Conservation (phyloP, 805 yeast species). For the Barnettozyma salicaria region DNA sequence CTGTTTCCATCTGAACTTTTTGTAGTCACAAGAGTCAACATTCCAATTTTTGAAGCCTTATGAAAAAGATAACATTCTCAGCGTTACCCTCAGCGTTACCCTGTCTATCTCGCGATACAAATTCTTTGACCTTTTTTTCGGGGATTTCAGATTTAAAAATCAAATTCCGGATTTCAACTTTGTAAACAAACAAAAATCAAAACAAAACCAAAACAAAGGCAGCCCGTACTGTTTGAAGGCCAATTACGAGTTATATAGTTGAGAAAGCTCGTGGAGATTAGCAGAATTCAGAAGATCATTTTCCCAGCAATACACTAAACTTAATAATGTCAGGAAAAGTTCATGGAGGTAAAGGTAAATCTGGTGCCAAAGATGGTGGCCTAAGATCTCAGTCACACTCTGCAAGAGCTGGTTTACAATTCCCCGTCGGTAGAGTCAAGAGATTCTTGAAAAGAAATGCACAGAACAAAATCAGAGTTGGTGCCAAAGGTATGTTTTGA, state of each 20-base stretch:
- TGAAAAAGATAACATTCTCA: too few relatives aligned
- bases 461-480: constrained; percentile 78
- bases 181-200: constrained; percentile 13
- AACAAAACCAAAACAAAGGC: constrained; percentile 1
- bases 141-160: constrained; percentile 2
- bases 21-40: too few relatives aligned
- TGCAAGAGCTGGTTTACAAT: constrained; percentile 90
- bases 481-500: constrained; percentile 46
- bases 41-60: too few relatives aligned
- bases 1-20: too few relatives aligned
- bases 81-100: too few relatives aligned
- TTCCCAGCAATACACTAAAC: constrained; percentile 1
- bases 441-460: constrained; percentile 90
- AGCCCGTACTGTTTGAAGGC: background rate
- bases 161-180: constrained; percentile 10
- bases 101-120: constrained; percentile 1
- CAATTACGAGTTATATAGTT: too few relatives aligned
- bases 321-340: constrained; percentile 83
- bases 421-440: constrained; percentile 99
- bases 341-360: constrained; percentile 95
- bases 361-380: constrained; percentile 69
- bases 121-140: background rate
- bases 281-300: background rate
- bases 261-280: too few relatives aligned
- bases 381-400: constrained; percentile 76